Base-by-base conservation (phyloP, 2,329 filamentous ascomycete species). In the Botrytis deweyae region DNA sequence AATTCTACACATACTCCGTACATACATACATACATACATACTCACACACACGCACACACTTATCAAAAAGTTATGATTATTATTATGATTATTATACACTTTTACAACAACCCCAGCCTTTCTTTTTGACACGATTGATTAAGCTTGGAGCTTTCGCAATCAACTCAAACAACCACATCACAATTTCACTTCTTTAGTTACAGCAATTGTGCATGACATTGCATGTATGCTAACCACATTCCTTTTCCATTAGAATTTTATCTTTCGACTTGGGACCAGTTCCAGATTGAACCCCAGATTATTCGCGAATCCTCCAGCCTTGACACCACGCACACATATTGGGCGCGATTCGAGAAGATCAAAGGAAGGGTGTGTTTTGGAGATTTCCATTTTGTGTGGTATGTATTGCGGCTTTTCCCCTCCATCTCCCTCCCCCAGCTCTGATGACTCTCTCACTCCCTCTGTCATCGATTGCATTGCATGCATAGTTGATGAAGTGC, bases 161-260 rank as follows among this genome's bases (percentile, higher is more conserved):
- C 52, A 49, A 59, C 73, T 62, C 42, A 55, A 73, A 69, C 74
- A 46, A 71, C 70, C 46, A 63, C 65, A 63, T 65, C 67, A 70
- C 74, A 63, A 59, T 46, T 52, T 36, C 52, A 22, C 52, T 55
- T 66, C 52, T 67, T 63, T 74, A 29, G 52, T 55, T 55, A 18
- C 73, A 44, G n/a, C 42, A 72, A 70, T 59, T 68, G 61, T 65
- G 71, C 49, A 73, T 70, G 42, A 29, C 36, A 72, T 75, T 66
- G 74, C 74, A 74, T 77, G 72, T 59, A 73, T 76, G 75, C 78
- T 80, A 72, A 80, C 67, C 29, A 67, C 63, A 66, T 72, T 72
- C 59, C 72, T 40, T 69, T 75, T 22, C 72, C n/a, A 55, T 68
- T 55, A 78, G 76, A 76, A 67, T 68, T 74, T 64, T 74, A 76